Evolutionary conservation across 768 basidiomycete species (phyloP), one percentile per base, ranked within the genome.

Genomic region (Podaxis carcinomalis): DNA sequence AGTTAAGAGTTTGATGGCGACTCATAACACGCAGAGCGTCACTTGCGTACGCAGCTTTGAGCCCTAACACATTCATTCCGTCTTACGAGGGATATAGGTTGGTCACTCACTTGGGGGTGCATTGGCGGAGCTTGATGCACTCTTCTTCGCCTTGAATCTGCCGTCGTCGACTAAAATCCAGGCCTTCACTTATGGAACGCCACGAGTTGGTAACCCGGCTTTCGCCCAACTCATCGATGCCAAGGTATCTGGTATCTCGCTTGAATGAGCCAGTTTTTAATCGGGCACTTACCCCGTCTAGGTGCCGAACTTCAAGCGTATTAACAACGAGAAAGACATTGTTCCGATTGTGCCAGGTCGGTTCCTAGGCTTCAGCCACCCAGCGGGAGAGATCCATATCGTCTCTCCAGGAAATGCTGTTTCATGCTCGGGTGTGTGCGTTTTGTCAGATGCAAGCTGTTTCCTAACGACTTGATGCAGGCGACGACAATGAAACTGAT

Each of bases 261-360:
- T 44, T 5, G 14, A 44, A 19, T 3, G 16, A 9, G 5, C 19
- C 42, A 44, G n/a, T 16, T 46, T 16, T 40, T 50, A 46, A 61
- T 56, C 35, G 16, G 59, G 36, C 39, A 21, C 21, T 25, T 6
- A 25, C 40, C 49, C 23, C 13, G 3, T 56, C 10, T 19, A 75
- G 72, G 70, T 77, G 10, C 72, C 75, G 1, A 70, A 77, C 59
- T 75, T 77, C 63, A 73, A 65, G 59, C 75, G 76, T 16, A 72
- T 79, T 14, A 79, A 79, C 63, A 79, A 80, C 59, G 57, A 75
- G 59, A 46, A 61, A 75, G 80, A 83, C 65, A 61, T 77, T 28
- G 72, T 88, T 46, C 86, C 87, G 23, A 86, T 83, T 61, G 75
- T 87, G 6, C 86, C 86, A 6, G 80, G 77, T 1, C 73, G 77